Base-by-base conservation (phyloP, 106 monocot species). In the Xerophyta viscosa region DNA sequence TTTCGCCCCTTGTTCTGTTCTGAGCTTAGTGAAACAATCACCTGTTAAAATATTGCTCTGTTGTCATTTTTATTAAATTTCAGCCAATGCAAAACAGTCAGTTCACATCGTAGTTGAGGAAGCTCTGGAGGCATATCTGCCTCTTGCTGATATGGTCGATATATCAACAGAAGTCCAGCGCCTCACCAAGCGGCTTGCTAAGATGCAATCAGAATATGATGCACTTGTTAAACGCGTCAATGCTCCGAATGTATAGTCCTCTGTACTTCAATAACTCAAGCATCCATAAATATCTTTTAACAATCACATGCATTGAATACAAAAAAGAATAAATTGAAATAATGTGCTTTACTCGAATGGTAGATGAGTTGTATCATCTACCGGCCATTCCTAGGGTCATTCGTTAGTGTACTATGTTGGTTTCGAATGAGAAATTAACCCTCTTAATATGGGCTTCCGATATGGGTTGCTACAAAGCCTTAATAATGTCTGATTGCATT, bases 61-160 rank as follows among this genome's bases (percentile, higher is more conserved):
- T 29, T 10, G 10, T 13, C 36, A 9, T 17, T 57, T 8, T 10
- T 21, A 20, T 44, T 44, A 7, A 5, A 33, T 69, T 36, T 44
- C 57, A 96, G 96, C 74, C 22, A 72, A 82, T 71, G 81, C 88
- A 46, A 69, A 77, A 15, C 88, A 96, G 69, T 85, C 88, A 0
- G 71, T 89, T 15, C 96, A 89, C 62, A 62, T 96, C 51, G 89
- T 89, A 58, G 96, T 64, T 67, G 85, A 71, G 26, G 96, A 88
- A 27, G 96, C 84, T 20, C 56, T 96, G 29, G 96, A 96, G 58
- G 85, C 89, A 48, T 89, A 89, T 70, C 84, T 96, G 24, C 96
- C 96, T 46, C 74, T 96, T 41, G 76, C 79, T 26, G 96, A 85
- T 41, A 88, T 96, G 88, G 85, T 96, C 25, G 96, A 96, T 69